phyloP scores from a whole-genome alignment of 2,329 filamentous ascomycete species.

The Sporothrix brasiliensis region DNA sequence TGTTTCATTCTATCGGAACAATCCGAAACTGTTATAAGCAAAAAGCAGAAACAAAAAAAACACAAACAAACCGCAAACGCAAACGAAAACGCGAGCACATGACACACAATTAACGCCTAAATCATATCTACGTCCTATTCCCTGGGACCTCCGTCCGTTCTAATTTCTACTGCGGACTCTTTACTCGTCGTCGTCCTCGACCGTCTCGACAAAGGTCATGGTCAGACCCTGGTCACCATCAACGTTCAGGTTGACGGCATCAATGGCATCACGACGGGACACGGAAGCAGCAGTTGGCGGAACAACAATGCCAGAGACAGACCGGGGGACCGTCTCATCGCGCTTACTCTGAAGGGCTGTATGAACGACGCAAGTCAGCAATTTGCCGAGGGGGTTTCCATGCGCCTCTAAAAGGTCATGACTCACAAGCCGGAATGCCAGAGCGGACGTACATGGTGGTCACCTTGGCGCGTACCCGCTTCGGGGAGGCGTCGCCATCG shows the following conservation, averaged over 20 bases:
- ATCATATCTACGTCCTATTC: not conserved
- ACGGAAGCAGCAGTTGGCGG: constrained; percentile 25
- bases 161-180: not conserved
- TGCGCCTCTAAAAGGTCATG: too few species aligned
- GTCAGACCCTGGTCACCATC: constrained; percentile 50
- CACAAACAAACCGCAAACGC: not conserved
- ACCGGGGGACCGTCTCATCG: constrained; percentile 20
- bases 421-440: constrained; percentile 50
- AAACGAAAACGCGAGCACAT: not conserved
- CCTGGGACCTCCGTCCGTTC: too few species aligned
- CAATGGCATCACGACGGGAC: constrained; percentile 42
- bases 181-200: constrained; percentile 37
- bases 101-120: constrained; percentile 6
- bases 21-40: constrained; percentile 26
- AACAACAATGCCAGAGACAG: constrained; percentile 8
- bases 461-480: constrained; percentile 48
- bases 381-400: too few species aligned
- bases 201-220: constrained; percentile 52
- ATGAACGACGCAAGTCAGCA: not conserved
- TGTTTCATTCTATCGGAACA: constrained; percentile 22
- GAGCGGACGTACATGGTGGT: constrained; percentile 53
- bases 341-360: constrained; percentile 40
- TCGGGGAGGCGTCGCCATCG: constrained; percentile 34
- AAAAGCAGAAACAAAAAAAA: not conserved
- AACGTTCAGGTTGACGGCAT: constrained; percentile 51